phyloP scores from a whole-genome alignment of 768 basidiomycete genomes.

The Calvatia gigantea region DNA sequence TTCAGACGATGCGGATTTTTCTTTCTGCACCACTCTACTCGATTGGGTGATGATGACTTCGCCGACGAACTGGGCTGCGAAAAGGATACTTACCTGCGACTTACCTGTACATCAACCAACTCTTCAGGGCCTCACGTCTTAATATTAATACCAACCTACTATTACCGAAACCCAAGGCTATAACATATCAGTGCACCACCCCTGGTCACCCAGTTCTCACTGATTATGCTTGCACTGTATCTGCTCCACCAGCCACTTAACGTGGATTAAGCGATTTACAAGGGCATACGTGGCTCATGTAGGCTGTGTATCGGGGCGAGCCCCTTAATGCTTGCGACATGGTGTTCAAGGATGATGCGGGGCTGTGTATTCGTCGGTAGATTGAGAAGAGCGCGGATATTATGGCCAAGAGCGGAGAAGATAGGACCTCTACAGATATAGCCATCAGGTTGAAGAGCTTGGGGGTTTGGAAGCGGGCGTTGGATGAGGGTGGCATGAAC shows the following conservation, averaged over 20 bases:
- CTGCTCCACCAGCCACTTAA: slow-evolving; percentile 90
- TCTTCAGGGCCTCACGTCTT: no score
- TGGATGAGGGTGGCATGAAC: slow-evolving; percentile 84
- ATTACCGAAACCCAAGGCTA: slow-evolving; percentile 93
- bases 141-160: slow-evolving; percentile 89
- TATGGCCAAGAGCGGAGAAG: slow-evolving; percentile 73
- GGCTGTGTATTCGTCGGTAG: slow-evolving; percentile 82
- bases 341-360: slow-evolving; percentile 80
- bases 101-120: slow-evolving; percentile 91
- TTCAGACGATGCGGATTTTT: no score
- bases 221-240: slow-evolving; percentile 91
- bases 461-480: slow-evolving; percentile 83
- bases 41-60: no score
- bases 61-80: slow-evolving; percentile 97
- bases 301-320: slow-evolving; percentile 99
- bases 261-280: slow-evolving; percentile 86
- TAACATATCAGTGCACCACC: slow-evolving; percentile 94
- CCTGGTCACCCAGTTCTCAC: slow-evolving; percentile 91
- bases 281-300: slow-evolving; percentile 95
- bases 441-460: slow-evolving; percentile 89
- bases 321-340: slow-evolving; percentile 88
- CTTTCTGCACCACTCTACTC: no score
- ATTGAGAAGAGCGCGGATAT: slow-evolving; percentile 86
- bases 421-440: slow-evolving; percentile 92
- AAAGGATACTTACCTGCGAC: no score